Evolutionary conservation across 805 yeast genomes (phyloP).

Genomic region (Metschnikowia colocasiae): DNA sequence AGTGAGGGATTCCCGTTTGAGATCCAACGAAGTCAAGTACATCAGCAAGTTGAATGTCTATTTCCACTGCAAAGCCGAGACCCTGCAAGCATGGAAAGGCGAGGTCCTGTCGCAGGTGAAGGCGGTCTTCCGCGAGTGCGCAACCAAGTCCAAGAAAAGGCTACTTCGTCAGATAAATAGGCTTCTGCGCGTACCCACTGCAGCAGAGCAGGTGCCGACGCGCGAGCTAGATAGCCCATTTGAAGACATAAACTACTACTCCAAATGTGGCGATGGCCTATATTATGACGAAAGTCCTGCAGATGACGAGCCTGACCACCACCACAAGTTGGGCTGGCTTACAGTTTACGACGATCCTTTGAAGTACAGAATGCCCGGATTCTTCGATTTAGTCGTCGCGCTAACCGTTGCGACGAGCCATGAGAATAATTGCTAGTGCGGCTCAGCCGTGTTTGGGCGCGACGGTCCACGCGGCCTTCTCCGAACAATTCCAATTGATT

Average conservation of each 20-base stretch:
- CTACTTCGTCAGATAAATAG: constrained; percentile 34
- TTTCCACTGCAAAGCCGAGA: constrained; percentile 32
- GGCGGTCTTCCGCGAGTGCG: constrained; percentile 42
- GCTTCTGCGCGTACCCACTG: constrained; percentile 12
- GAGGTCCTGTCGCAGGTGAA: constrained; percentile 27
- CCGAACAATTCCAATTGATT: not conserved
- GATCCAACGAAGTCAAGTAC: constrained; percentile 22
- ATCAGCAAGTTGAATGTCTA: constrained; percentile 35
- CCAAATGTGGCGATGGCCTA: constrained; percentile 55
- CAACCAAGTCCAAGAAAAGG: constrained; percentile 34
- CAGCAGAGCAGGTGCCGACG: not conserved
- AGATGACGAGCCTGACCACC: constrained; percentile 59
- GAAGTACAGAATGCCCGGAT: constrained; percentile 34
- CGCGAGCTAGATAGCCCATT: constrained; percentile 7
- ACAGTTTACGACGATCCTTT: constrained; percentile 50
- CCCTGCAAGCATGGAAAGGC: constrained; percentile 5
- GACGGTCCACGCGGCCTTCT: not conserved
- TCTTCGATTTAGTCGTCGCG: constrained; percentile 54
- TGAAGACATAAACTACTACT: constrained; percentile 29
- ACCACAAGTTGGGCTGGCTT: constrained; percentile 59
- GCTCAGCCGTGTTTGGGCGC: not conserved
- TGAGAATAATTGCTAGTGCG: constrained; percentile 19
- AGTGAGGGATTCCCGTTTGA: constrained; percentile 21
- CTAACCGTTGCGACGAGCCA: constrained; percentile 51
- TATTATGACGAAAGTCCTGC: constrained; percentile 38